Conservation (phyloP, 352 stramenopile genomes). For the Phytophthora sojae region DNA sequence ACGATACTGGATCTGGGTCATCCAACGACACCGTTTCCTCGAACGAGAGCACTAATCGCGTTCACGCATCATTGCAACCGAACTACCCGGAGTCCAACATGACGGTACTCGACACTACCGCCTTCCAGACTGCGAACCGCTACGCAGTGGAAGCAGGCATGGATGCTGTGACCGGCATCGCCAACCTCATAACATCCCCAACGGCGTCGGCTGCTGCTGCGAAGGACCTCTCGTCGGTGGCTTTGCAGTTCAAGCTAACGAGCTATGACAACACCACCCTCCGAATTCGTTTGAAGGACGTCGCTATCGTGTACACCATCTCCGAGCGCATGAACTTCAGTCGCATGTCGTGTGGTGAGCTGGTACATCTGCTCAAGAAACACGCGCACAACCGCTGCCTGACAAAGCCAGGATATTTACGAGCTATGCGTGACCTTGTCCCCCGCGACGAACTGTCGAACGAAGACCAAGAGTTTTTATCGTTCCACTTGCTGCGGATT, state of each 20-base stretch:
- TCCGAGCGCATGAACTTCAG: slow-evolving; percentile 87
- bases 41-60: slow-evolving; percentile 55
- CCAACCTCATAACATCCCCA: slow-evolving; percentile 67
- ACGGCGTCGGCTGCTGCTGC: slow-evolving; percentile 45
- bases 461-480: slow-evolving; percentile 90
- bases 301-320: slow-evolving; percentile 89
- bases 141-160: slow-evolving; percentile 53
- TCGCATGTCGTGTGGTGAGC: slow-evolving; percentile 63
- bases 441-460: slow-evolving; percentile 76
- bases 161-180: slow-evolving; percentile 66
- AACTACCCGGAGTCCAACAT: slow-evolving; percentile 57
- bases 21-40: slow-evolving; percentile 77
- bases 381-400: slow-evolving; percentile 69
- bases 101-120: slow-evolving; percentile 42
- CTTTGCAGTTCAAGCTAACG: slow-evolving; percentile 89
- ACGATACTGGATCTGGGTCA: slow-evolving; percentile 57
- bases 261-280: slow-evolving; percentile 84
- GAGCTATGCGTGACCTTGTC: slow-evolving; percentile 80
- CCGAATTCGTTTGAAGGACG: slow-evolving; percentile 85
- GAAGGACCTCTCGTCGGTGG: slow-evolving; percentile 76
- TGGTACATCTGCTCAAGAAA: slow-evolving; percentile 78
- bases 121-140: slow-evolving; percentile 40
- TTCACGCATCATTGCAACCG: slow-evolving; percentile 51
- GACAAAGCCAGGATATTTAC: slow-evolving; percentile 79
- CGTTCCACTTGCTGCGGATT: slow-evolving; percentile 85